phyloP scores from a whole-genome alignment of 441 rosid genomes.

The Syzygium syzygioides region DNA sequence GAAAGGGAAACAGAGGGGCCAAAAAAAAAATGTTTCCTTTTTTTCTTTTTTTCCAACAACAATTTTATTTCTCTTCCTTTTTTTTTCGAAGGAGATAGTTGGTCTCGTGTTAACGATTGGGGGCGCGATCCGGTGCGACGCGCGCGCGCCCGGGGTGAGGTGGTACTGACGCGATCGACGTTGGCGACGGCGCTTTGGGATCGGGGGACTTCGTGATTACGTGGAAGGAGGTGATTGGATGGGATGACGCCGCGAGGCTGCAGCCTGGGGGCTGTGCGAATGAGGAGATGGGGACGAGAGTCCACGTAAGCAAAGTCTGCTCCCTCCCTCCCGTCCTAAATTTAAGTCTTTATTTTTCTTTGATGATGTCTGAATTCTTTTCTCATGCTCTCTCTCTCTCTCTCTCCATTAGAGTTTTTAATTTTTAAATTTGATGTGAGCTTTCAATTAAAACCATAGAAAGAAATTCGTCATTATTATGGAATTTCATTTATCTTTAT shows the following conservation, averaged over 20 bases:
- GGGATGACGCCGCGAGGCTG: neutral
- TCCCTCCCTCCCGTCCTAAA: neutral
- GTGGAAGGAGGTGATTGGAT: neutral
- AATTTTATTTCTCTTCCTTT: accelerated
- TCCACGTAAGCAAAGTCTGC: neutral
- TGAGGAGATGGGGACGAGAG: neutral
- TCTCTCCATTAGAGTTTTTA: neutral
- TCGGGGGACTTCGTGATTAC: neutral
- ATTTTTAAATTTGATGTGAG: neutral
- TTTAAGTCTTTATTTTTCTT: neutral
- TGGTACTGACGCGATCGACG: neutral
- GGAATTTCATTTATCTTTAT: neutral
- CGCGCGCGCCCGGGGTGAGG: neutral
- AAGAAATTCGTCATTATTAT: neutral
- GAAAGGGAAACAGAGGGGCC: neutral
- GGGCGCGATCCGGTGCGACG: neutral
- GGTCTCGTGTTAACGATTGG: neutral
- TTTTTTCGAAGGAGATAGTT: neutral
- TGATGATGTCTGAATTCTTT: neutral
- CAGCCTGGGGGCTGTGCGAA: neutral
- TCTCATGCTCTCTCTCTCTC: neutral
- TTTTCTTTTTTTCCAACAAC: neutral
- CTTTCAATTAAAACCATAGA: neutral
- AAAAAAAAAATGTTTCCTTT: neutral
- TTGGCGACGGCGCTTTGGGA: neutral